Base-by-base conservation (phyloP, 2,329 filamentous ascomycete species). In the Penicillium hesseltinei region DNA sequence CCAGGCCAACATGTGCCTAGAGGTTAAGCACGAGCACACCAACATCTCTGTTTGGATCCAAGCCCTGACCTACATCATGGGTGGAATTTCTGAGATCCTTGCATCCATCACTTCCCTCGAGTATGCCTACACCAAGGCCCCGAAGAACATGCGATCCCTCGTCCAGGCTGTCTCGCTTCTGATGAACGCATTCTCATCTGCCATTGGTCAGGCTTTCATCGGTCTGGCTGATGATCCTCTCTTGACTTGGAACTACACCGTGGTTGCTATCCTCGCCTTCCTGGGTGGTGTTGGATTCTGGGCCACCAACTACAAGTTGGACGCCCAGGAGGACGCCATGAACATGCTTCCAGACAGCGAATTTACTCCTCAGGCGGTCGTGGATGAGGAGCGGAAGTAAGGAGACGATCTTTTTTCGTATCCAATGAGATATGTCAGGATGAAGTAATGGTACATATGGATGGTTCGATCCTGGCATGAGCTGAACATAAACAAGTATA, bases 121-220 rank as follows among this genome's bases (percentile, higher is more conserved):
- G 71, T 91, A 90, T 62, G 89, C 89, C 35, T 92, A 86, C 77
- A 87, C 86, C 71, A 90, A 91, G 75, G 88, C 88, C 0, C 89
- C 89, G 27, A 84, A 83, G 68, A 91, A 91, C 78, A 92, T 92
- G 89, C 87, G 88, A 63, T 89, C 86, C 1, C 80, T 92, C n/a
- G 88, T 92, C 13, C 81, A 78, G 73, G 83, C 84, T 21, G 79
- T 91, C 66, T 86, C 86, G 69, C 80, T 91, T 39, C 87, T 89
- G 77, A 90, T 85, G 81, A 86, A 80, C 31, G 88, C 88, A 56
- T 80, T 92, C 63, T 85, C 86, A 1, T 80, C 86, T 31, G 88
- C 88, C 36, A 76, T 92, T 49, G 87, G 86, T n/a, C 85, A 90
- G 76, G 87, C 86, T 0, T 81, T 89, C 39, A 82, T 84, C 8